These are phyloP conservation scores for Rhododendron molle DNA, from an alignment of 148 eudicot genomes.

Conservation along the genomic window DNA sequence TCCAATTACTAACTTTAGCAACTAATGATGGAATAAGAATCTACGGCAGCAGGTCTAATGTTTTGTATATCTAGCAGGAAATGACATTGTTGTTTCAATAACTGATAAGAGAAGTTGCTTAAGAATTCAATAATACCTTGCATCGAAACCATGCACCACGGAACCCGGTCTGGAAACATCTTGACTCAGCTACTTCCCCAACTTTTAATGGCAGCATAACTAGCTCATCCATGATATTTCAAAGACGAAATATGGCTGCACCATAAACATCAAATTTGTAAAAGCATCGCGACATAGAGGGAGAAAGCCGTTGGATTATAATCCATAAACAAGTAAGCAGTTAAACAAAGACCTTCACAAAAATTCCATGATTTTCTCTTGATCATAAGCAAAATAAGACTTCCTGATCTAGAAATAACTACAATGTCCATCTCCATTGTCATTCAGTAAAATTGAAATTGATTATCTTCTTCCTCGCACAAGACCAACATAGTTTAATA, in stretches of 20 bases:
- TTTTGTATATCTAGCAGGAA: not conserved
- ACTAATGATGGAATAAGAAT: not conserved
- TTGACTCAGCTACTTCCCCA: conserved; percentile 28
- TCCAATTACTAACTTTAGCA: not conserved
- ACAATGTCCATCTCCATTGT: not conserved
- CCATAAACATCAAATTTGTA: not conserved
- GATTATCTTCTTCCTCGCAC: not conserved
- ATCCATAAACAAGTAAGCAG: not conserved
- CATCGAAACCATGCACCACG: conserved; percentile 42
- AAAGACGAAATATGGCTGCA: not conserved
- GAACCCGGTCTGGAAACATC: conserved; percentile 22
- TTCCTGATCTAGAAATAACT: not conserved
- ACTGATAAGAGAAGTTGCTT: not conserved
- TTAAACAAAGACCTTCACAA: not conserved
- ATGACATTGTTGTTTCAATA: not conserved
- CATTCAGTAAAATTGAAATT: not conserved
- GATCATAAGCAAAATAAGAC: not conserved
- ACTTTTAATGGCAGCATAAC: conserved; percentile 19
- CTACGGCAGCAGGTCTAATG: not conserved
- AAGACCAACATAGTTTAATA: too few relatives aligned
- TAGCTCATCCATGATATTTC: conserved; percentile 10
- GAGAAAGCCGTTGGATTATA: not conserved
- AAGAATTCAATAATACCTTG: conserved; percentile 14
- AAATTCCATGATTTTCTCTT: not conserved
- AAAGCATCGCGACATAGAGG: not conserved